Conservation (phyloP, 768 basidiomycete species). For the Lepiota brunneoincarnata region DNA sequence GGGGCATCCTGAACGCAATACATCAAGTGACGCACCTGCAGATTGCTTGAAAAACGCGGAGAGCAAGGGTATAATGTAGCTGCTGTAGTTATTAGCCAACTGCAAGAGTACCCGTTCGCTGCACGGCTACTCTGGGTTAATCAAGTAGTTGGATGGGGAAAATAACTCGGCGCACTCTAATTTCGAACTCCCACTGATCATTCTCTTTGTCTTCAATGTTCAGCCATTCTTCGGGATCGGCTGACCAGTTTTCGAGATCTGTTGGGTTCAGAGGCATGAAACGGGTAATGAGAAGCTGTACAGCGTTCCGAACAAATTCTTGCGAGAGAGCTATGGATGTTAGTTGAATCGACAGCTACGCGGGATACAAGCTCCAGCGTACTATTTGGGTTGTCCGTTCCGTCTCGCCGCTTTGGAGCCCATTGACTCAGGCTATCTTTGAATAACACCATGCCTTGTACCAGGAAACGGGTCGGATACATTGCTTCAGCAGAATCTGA, state of each 20-base stretch:
- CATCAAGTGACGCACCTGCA: conserved; percentile 43
- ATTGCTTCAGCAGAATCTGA: conserved; percentile 61
- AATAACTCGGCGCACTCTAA: conserved; percentile 58
- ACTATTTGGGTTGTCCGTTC: conserved; percentile 60
- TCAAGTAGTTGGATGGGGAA: background rate
- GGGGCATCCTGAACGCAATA: conserved; percentile 1
- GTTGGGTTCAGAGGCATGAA: conserved; percentile 81
- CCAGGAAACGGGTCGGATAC: conserved; percentile 77
- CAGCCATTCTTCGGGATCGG: conserved; percentile 94
- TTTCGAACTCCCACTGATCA: conserved; percentile 91
- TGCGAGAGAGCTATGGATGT: conserved; percentile 50
- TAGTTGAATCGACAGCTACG: background rate
- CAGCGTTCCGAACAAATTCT: conserved; percentile 72
- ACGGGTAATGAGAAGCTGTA: conserved; percentile 72
- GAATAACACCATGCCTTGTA: conserved; percentile 84
- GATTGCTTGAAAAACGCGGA: conserved; percentile 55
- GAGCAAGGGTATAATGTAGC: conserved; percentile 68
- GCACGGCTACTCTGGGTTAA: conserved; percentile 62
- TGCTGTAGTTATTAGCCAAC: conserved; percentile 64
- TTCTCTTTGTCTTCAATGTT: conserved; percentile 86
- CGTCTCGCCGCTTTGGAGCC: conserved; percentile 63
- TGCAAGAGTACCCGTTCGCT: conserved; percentile 91
- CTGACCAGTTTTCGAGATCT: conserved; percentile 82
- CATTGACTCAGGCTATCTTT: conserved; percentile 80
- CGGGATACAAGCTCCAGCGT: conserved; percentile 16